phyloP scores from a whole-genome alignment of 345 rosid species.

The Euphorbia lathyris region DNA sequence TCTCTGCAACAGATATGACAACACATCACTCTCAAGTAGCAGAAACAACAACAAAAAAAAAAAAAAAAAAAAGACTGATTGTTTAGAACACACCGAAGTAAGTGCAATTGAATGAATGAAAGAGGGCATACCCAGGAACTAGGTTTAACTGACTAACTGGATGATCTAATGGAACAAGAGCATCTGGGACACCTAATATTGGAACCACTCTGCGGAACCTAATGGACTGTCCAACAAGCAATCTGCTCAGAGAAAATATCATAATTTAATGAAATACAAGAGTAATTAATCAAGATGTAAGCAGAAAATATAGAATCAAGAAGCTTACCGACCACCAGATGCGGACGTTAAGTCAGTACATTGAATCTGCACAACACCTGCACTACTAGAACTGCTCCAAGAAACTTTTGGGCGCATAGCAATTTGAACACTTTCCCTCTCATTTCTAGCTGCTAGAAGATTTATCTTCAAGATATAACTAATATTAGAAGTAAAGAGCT shows the following conservation, averaged over 20 bases:
- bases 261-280: conserved; percentile 19
- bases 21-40: conserved; percentile 18
- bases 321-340: conserved; percentile 77
- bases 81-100: conserved; percentile 6
- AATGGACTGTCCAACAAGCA: conserved; percentile 74
- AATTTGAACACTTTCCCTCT: conserved; percentile 92
- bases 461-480: conserved; percentile 51
- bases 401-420: conserved; percentile 90
- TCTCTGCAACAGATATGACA: conserved; percentile 50
- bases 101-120: conserved; percentile 11
- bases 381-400: conserved; percentile 64
- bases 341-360: conserved; percentile 75
- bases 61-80: conserved; percentile 17
- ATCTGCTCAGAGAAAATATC: conserved; percentile 43
- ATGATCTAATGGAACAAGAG: conserved; percentile 87
- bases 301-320: conserved; percentile 15
- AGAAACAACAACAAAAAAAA: too few species aligned
- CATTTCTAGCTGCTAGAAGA: conserved; percentile 96
- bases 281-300: conserved; percentile 3
- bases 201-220: conserved; percentile 68
- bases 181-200: conserved; percentile 90
- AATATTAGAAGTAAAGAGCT: conserved; percentile 20
- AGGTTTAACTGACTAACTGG: conserved; percentile 71
- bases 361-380: conserved; percentile 84
- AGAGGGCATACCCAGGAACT: conserved; percentile 64